Conservation (phyloP, 345 rosid genomes). For the Pistacia atlantica region DNA sequence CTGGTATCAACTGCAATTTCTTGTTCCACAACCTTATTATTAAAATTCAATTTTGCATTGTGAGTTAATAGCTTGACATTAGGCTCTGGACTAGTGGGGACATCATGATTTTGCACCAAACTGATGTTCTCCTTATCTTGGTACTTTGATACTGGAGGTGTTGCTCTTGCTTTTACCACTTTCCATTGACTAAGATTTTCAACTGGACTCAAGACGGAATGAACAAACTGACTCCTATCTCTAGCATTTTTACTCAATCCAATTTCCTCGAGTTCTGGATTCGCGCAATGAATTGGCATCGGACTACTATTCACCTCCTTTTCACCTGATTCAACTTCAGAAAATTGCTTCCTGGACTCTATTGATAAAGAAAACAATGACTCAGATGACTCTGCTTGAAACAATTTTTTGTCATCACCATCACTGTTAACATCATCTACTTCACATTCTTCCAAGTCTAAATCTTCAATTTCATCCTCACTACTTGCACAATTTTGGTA, state of each 20-base stretch:
- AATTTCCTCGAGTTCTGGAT: slow-evolving; percentile 21
- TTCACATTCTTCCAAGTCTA: slow-evolving; percentile 13
- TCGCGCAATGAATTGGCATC: slow-evolving; percentile 15
- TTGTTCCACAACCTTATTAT: slow-evolving; percentile 21
- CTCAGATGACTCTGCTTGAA: slow-evolving; percentile 56
- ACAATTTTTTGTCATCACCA: slow-evolving; percentile 16
- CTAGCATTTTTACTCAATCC: slow-evolving; percentile 24
- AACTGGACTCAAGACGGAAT: slow-evolving; percentile 54
- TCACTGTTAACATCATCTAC: slow-evolving; percentile 13
- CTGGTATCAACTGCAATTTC: slow-evolving; percentile 61
- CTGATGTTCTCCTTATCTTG: slow-evolving; percentile 50
- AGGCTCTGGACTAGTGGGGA: slow-evolving; percentile 24
- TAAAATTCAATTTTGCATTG: slow-evolving; percentile 8
- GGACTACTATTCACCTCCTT: slow-evolving; percentile 53
- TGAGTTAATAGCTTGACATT: slow-evolving; percentile 16
- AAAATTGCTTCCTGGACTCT: slow-evolving; percentile 47
- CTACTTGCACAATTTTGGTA: slow-evolving; percentile 28
- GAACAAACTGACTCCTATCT: slow-evolving; percentile 32
- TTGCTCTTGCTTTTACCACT: slow-evolving; percentile 37
- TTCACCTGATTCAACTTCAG: slow-evolving; percentile 29
- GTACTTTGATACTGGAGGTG: slow-evolving; percentile 24
- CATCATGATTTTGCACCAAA: slow-evolving; percentile 18
- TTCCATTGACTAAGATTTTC: slow-evolving; percentile 52
- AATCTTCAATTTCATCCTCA: slow-evolving; percentile 30
- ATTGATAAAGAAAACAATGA: slow-evolving; percentile 67